Evolutionary conservation across 768 basidiomycete genomes (phyloP).

Genomic region (Boletales sp.): DNA sequence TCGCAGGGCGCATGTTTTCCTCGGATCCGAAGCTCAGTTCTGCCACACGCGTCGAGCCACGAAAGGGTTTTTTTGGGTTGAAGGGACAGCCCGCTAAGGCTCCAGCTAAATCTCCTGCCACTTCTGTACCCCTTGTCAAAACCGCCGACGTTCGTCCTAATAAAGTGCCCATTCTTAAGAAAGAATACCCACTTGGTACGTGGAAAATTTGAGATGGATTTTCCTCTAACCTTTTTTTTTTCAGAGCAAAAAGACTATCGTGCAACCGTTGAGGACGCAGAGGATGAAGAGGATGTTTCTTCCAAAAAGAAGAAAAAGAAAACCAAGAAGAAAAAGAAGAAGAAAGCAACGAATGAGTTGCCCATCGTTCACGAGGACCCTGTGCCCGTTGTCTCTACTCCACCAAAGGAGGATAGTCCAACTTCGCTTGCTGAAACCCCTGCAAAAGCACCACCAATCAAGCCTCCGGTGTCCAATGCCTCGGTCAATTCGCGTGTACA

Average conservation of each 20-base stretch:
- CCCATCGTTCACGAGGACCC: conserved; percentile 22
- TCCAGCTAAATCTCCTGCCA: conserved; percentile 5
- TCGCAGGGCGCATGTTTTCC: conserved; percentile 62
- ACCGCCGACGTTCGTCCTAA: conserved; percentile 3
- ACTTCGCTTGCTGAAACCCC: conserved; percentile 25
- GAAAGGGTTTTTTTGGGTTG: conserved; percentile 23
- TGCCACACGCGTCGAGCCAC: conserved; percentile 31
- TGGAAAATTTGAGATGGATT: neutral
- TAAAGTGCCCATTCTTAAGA: conserved; percentile 14
- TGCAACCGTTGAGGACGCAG: conserved; percentile 67
- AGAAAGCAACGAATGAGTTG: conserved; percentile 27
- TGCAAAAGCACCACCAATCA: conserved; percentile 8
- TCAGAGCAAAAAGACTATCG: conserved; percentile 34
- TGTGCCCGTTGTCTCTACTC: conserved; percentile 11
- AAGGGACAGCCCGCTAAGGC: conserved; percentile 15
- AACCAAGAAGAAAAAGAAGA: conserved; percentile 73
- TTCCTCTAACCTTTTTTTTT: conserved; percentile 8
- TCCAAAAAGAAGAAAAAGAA: conserved; percentile 59
- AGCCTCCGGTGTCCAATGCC: conserved; percentile 10
- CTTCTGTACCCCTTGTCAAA: conserved; percentile 5
- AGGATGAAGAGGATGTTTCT: conserved; percentile 53
- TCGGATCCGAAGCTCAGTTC: conserved; percentile 44
- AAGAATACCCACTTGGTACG: conserved; percentile 14
- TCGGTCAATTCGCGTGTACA: conserved; percentile 19
- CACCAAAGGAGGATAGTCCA: conserved; percentile 17